Evolutionary conservation across 1,139 yeast species (phyloP), one percentile per base, ranked within the genome.

Genomic region (Nakaseomyces bracarensis): DNA sequence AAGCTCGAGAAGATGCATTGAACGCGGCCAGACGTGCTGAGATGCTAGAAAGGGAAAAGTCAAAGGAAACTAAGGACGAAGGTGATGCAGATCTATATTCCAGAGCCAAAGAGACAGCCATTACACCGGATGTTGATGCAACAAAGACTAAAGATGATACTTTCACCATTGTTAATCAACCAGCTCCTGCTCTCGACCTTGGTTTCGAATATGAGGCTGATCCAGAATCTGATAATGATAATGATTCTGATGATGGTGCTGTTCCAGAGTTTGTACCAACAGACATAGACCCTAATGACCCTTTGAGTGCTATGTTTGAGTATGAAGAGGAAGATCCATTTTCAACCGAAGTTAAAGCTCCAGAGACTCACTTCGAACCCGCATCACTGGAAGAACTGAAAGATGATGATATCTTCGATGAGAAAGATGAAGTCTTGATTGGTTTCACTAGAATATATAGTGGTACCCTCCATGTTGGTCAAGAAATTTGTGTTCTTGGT

Each of bases 391-490:
- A 63, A 42, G 69, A 66, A 16, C 66, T 64, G 16, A 71, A 63
- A 8, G 72, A 64, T 9, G 74, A 68, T 4, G 74, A 69, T 19
- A 71, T 68, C 10, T 70, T 68, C 13, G 74, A 69, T 20, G 72
- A 72, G 27, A 60, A 63, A 3, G 67, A 70, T 30, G 94, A 84
- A 57, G 79, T 77, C 1, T 64, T 89, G 42, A 76, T 91, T 48
- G 98, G 95, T 0, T 85, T 91, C 60, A 79, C 96, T 0, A 75
- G 99, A 55, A 74, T 93, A 0, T 93, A 81, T 58, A 80, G 95
- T 43, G 99, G 99, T 3, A 72, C 86, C 0, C 64, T 93, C 39
- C 66, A 70, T 22, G 74, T 75, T 29, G 96, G 96, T 0, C 91
- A 86, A 55, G 74, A 72, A 42, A 67, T 91, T 8, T 70, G 79